Evolutionary conservation across 768 basidiomycete species (phyloP), one percentile per base, ranked within the genome.

Genomic region (Candolleomyces eurysporus): DNA sequence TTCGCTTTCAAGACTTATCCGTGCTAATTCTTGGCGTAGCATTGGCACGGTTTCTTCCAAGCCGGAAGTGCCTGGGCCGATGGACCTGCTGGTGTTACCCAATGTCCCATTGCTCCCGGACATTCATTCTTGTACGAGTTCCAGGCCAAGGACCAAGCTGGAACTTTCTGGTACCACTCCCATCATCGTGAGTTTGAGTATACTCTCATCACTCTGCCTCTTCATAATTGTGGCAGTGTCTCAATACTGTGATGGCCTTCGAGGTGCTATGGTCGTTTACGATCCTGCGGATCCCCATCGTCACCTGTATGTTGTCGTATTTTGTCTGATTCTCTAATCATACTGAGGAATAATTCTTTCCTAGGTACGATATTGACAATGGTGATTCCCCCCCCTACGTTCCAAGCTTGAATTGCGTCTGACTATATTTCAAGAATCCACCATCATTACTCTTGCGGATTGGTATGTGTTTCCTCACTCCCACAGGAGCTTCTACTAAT

Each of bases 391-490:
- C 13, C 16, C 39, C 43, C 14, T n/a, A 26, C 26, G 6, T 3
- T 11, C 7, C 45, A 21, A 7, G 5, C 8, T 14, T 46, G 19
- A 46, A 17, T 17, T 36, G 6, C 36, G 8, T 46, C 39, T 57
- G 48, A 9, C 7, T 14, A 58, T 16, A 32, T 82, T n/a, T 6
- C 10, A 36, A 70, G 69, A 67, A 36, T 32, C 46, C 8, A 83
- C 83, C 0, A 66, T 84, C 3, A 81, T 84, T 60, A 82, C 83
- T 0, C 72, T 84, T 32, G 71, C 81, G 0, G 83, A 84, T 52
- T 84, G 80, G 80, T 79, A 66, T 49, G 52, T 26, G 6, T 5
- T 39, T 2, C 3, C 6, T 36, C 36, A 11, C 8, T 1, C 8
- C 36, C 36, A 11, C 36, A 36, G 36, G 1, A 11, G 36, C 6